Conservation (phyloP, 2,329 filamentous ascomycete species). For the Pseudonectria foliicola region DNA sequence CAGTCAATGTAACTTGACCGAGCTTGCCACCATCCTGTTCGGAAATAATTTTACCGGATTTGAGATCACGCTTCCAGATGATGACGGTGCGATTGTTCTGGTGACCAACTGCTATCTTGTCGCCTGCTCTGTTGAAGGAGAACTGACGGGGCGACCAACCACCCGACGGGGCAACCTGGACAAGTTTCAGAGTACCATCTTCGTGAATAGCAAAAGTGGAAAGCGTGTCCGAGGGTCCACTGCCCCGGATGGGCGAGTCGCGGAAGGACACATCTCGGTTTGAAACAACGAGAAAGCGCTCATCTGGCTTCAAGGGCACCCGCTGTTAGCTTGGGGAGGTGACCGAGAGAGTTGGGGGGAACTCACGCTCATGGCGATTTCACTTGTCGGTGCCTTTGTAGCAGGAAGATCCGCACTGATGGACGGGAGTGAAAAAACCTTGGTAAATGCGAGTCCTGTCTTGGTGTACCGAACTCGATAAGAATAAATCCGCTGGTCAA, state of each 20-base stretch:
- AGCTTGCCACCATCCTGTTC: conserved; percentile 17
- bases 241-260: conserved; percentile 7
- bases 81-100: conserved; percentile 16
- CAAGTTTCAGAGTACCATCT: conserved; percentile 10
- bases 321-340: background rate
- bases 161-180: conserved; percentile 15
- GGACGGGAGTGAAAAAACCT: conserved; percentile 16
- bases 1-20: conserved; percentile 11
- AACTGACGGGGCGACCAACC: conserved; percentile 18
- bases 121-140: conserved; percentile 17
- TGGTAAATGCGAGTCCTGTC: conserved; percentile 10
- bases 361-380: conserved; percentile 19
- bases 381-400: conserved; percentile 14
- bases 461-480: conserved; percentile 14
- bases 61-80: conserved; percentile 16
- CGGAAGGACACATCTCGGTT: conserved; percentile 18
- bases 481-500: conserved; percentile 18
- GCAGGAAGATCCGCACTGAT: conserved; percentile 11
- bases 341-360: fast-evolving
- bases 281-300: conserved; percentile 14
- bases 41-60: conserved; percentile 13
- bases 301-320: conserved; percentile 8
- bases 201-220: conserved; percentile 16
- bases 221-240: conserved; percentile 15
- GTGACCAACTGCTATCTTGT: conserved; percentile 18